A percentile compares a stretch with the other conserved stretches of the same genome.
phyloP scores from a whole-genome alignment of 2,329 filamentous ascomycete genomes.

The Metarhizium guizhouense region DNA sequence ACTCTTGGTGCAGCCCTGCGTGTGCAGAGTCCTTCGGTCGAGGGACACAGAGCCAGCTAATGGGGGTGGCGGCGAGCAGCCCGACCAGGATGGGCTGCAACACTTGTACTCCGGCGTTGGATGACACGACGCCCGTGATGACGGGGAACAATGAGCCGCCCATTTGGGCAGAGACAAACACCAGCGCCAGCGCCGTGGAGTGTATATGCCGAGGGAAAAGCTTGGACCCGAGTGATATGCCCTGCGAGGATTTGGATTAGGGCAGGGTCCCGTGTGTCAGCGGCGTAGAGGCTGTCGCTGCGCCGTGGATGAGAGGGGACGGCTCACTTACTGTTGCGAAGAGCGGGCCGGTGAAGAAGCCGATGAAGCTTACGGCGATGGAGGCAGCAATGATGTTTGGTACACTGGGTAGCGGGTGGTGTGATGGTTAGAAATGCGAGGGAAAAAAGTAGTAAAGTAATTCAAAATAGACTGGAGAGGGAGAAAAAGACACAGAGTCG shows the following conservation, averaged over 20 bases:
- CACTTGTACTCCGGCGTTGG: slow-evolving; percentile 33
- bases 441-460: neutral
- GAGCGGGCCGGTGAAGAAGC: slow-evolving; percentile 49
- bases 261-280: neutral
- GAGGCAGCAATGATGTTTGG: slow-evolving; percentile 39
- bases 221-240: slow-evolving; percentile 42
- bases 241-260: slow-evolving; percentile 23
- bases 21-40: no score
- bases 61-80: no score
- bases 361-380: slow-evolving; percentile 43
- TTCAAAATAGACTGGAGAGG: neutral
- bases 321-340: slow-evolving; percentile 22
- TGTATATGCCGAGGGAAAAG: slow-evolving; percentile 32
- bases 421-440: no score
- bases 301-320: no score
- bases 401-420: slow-evolving; percentile 10
- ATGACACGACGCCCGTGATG: slow-evolving; percentile 42
- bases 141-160: slow-evolving; percentile 47
- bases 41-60: no score
- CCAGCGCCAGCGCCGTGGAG: slow-evolving; percentile 23
- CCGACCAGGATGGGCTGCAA: slow-evolving; percentile 35
- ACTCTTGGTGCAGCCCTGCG: no score
- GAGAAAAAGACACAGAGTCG: no score
- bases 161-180: slow-evolving; percentile 48
- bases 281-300: no score